phyloP scores from a whole-genome alignment of 2,329 filamentous ascomycete genomes.

The Ophiostoma australiae region DNA sequence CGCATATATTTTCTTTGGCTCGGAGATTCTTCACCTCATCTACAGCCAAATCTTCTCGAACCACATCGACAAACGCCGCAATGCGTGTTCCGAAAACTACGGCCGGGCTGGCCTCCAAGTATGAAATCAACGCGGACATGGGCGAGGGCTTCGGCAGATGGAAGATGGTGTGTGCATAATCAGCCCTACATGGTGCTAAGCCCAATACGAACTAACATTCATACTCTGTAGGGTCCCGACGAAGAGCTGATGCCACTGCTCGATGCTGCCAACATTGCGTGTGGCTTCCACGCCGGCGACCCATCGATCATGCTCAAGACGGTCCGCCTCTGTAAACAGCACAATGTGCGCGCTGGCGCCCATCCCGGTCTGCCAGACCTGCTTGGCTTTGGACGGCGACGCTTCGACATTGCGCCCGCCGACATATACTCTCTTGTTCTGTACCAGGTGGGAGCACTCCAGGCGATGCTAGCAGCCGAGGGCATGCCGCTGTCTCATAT shows the following conservation, averaged over 20 bases:
- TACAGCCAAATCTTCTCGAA: not conserved
- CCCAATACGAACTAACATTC: conserved; percentile 1
- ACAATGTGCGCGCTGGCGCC: conserved; percentile 54
- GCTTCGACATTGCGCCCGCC: conserved; percentile 54
- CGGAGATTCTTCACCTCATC: not conserved
- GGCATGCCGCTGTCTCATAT: conserved; percentile 54
- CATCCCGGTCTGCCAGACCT: conserved; percentile 63
- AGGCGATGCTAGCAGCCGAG: conserved; percentile 55
- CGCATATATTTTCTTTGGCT: not conserved
- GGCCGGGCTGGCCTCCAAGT: conserved; percentile 4
- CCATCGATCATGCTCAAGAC: conserved; percentile 61
- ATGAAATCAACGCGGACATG: conserved; percentile 41
- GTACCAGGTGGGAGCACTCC: conserved; percentile 60
- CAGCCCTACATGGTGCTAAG: not conserved
- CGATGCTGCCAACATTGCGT: conserved; percentile 57
- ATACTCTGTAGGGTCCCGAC: conserved; percentile 45
- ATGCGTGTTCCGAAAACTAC: not conserved
- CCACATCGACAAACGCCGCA: not conserved
- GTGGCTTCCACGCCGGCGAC: conserved; percentile 56
- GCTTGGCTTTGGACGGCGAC: conserved; percentile 58
- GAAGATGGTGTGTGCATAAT: conserved; percentile 27
- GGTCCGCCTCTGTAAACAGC: conserved; percentile 52
- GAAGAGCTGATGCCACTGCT: conserved; percentile 55
- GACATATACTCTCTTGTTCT: conserved; percentile 54
- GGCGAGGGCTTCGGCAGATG: conserved; percentile 46